Conservation (phyloP, 1,284 basidiomycete genomes). For the Fistulina hepatica region DNA sequence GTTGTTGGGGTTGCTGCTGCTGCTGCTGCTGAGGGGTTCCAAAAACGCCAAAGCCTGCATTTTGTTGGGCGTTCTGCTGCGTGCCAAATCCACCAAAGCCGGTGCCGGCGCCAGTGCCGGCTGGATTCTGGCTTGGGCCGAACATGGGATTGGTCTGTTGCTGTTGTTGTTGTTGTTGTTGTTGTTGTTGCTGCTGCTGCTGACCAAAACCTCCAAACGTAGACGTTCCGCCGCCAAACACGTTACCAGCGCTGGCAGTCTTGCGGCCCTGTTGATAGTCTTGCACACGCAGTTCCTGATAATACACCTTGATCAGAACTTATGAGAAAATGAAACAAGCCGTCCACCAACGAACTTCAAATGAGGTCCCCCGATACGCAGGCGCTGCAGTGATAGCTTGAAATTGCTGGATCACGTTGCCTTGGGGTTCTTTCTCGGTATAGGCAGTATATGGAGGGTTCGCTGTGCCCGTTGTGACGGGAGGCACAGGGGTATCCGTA, state of each 20-base stretch:
- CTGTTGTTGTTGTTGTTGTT: slow-evolving; percentile 14
- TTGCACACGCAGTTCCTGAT: slow-evolving; percentile 61
- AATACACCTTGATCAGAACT: slow-evolving; percentile 2
- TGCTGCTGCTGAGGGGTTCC: slow-evolving; percentile 23
- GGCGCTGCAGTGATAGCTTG: slow-evolving; percentile 69
- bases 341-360: slow-evolving; percentile 53
- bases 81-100: too few relatives aligned
- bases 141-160: slow-evolving; percentile 28
- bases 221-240: too few relatives aligned
- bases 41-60: slow-evolving; percentile 27
- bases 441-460: slow-evolving; percentile 45
- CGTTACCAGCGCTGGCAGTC: slow-evolving; percentile 40
- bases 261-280: slow-evolving; percentile 71
- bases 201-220: too few relatives aligned
- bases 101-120: too few relatives aligned
- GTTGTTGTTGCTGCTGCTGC: slow-evolving; percentile 20
- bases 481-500: slow-evolving; percentile 26
- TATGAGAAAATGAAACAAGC: slow-evolving; percentile 4
- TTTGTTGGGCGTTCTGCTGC: slow-evolving; percentile 15
- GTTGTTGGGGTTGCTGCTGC: slow-evolving; percentile 16
- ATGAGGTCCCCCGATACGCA: slow-evolving; percentile 55
- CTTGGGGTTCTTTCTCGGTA: slow-evolving; percentile 48
- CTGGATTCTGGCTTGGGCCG: slow-evolving; percentile 34
- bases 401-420: slow-evolving; percentile 41
- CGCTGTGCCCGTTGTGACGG: slow-evolving; percentile 52